Conservation (phyloP, 2,329 filamentous ascomycete species). For the Fusarium annulatum region DNA sequence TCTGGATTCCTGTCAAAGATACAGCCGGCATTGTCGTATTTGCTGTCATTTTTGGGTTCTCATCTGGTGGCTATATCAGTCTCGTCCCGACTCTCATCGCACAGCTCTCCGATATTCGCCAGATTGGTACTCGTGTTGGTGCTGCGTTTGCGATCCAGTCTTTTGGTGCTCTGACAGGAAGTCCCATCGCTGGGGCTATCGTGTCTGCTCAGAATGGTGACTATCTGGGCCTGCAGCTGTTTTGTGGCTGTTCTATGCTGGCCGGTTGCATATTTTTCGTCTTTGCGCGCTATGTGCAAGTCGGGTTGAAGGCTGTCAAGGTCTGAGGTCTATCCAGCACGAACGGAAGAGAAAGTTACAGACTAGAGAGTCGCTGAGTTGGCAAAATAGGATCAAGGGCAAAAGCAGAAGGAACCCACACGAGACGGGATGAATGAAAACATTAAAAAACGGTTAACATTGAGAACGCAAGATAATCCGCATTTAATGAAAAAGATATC, state of each 20-base stretch:
- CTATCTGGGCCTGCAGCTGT: conserved; percentile 72
- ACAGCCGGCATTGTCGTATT: conserved; percentile 72
- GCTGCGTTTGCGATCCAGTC: conserved; percentile 70
- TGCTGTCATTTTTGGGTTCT: conserved; percentile 75
- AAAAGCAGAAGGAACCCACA: not conserved
- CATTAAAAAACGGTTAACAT: not conserved
- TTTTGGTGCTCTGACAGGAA: conserved; percentile 73
- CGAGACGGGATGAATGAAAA: not conserved
- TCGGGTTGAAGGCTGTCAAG: conserved; percentile 50
- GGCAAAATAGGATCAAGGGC: not conserved
- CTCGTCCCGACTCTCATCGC: conserved; percentile 73
- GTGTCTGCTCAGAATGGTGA: conserved; percentile 61
- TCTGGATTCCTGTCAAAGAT: conserved; percentile 62
- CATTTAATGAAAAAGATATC: not conserved
- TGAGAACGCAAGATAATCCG: not conserved
- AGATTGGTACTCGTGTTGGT: conserved; percentile 77
- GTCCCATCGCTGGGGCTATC: conserved; percentile 74
- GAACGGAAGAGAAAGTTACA: not conserved
- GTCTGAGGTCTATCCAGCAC: conserved; percentile 39
- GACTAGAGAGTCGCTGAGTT: not conserved
- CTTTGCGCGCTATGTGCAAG: conserved; percentile 50
- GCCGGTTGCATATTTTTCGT: conserved; percentile 45
- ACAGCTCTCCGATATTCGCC: conserved; percentile 75
- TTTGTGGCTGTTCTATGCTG: conserved; percentile 66
- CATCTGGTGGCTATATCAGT: conserved; percentile 73